Base-by-base conservation (phyloP, 345 rosid genomes). In the Arabidopsis arenosa region DNA sequence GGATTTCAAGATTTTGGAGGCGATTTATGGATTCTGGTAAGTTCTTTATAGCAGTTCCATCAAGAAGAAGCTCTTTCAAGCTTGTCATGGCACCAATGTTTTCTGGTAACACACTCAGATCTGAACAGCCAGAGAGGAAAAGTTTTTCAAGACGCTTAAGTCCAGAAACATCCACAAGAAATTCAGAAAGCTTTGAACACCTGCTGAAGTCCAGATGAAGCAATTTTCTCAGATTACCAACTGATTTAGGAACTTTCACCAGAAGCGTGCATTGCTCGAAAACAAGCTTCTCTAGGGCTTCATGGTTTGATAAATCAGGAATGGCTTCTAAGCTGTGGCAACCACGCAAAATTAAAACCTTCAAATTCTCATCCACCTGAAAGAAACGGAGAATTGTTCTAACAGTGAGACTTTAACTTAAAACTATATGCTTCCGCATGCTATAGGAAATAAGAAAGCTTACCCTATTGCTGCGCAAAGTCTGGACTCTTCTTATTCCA, bases 401-500 rank as follows among this genome's bases (percentile, higher is more conserved):
- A 44, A 18, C 36, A 67, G 9, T 33, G 73, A 58, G 51, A 73
- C 28, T 44, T 2, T 53, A 32, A 52, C 44, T 59, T 28, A 1
- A 41, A 64, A 57, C 47, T 59, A 33, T 15, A 57, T 28, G 32
- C 32, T 56, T 48, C 0, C 28, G 59, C 57, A 52, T 43, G 32
- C 32, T 41, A n/a, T 1, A n/a, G 43, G 33, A 40, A 51, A 49
- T 13, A 36, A 28, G n/a, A 37, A 65, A 45, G 21, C 68, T 1
- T 70, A 88, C 96, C 83, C 66, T 33, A 37, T 79, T 73, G 47
- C 55, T 5, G 6, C 2, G 1, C 0, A 58, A 54, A 67, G 72
- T 77, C 85, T 82, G 83, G 52, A 91, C 33, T 28, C 2, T 32
- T 68, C 72, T 72, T 52, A 89, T 81, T 65, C 71, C 44, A 83